A percentile compares a stretch with the other conserved stretches of the same genome.
These are phyloP conservation scores for Alternaria atra DNA, from an alignment of 2,329 filamentous ascomycete genomes.

Conservation along the genomic window DNA sequence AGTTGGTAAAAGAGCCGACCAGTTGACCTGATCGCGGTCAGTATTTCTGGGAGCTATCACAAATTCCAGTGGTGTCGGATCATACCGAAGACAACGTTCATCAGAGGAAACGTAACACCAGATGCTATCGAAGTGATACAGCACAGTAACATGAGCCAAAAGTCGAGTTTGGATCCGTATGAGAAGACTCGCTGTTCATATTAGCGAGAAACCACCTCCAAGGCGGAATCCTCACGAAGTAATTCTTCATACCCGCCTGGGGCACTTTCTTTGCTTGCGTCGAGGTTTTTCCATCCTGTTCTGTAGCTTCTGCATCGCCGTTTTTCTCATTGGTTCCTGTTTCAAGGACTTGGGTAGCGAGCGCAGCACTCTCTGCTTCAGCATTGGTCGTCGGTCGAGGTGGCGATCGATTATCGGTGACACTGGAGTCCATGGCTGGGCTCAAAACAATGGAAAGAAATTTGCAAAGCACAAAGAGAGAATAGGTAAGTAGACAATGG, in stretches of 20 bases:
- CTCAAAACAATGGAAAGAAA: background rate
- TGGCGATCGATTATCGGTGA: background rate
- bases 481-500: background rate
- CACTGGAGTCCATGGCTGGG: conserved; percentile 1
- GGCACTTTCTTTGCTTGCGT: conserved; percentile 27
- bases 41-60: background rate
- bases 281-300: conserved; percentile 10
- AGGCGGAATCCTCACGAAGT: conserved; percentile 38
- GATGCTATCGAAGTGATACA: conserved; percentile 45
- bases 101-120: conserved; percentile 59
- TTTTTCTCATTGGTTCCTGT: background rate
- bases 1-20: conserved; percentile 66
- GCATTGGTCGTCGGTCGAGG: conserved; percentile 10
- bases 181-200: conserved; percentile 43
- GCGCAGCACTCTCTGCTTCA: conserved; percentile 7
- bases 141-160: conserved; percentile 36
- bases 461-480: background rate
- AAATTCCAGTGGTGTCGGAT: background rate
- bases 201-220: background rate
- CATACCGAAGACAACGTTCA: conserved; percentile 67
- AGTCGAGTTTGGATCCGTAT: conserved; percentile 47
- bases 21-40: conserved; percentile 39
- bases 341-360: conserved; percentile 10
- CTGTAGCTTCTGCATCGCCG: conserved; percentile 6
- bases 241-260: conserved; percentile 39